Evolutionary conservation across 2,329 filamentous ascomycete species (phyloP), one percentile per base, ranked within the genome.

Genomic region (Leptographium flavum): DNA sequence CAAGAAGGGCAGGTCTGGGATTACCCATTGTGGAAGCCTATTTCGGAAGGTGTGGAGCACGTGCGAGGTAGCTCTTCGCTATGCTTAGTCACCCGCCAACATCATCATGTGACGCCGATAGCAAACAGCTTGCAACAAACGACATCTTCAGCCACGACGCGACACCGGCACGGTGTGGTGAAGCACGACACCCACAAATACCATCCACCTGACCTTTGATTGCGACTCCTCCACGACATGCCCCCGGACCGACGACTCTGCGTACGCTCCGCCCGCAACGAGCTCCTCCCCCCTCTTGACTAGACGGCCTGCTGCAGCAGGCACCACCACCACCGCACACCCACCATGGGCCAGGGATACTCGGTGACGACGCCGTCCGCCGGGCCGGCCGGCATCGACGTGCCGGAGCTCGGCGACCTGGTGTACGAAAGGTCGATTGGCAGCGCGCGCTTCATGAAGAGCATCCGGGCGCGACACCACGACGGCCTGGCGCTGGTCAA

Each of bases 401-500:
- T 93, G 25, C 83, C 88, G 33, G 90, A 98, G 68, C 76, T 98
- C 36, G 76, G 84, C 37, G 92, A 96, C 59, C 69, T 96, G 48
- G 79, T 82, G 32, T 94, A 95, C 66, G 92, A 98, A 64, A 87
- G 83, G 63, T 87, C 87, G 31, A 77, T 98, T 57, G 90, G 90
- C 40, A 87, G 83, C 53, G 87, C 87, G 22, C 80, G 92, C 32
- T 95, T 98, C 57, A 92, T 98, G 81, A 95, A 96, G 64, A 92
- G 86, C 52, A 88, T 96, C 52, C 79, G 90, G 52, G 92, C 90
- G 22, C 76, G 87, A 42, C 86, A 94, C 60, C 83, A 83, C 56
- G 84, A 94, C 68, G 90, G 92, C 45, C 71, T 95, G 35, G 88
- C 94, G 17, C 80, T 96, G 46, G 87, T 93, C 58, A 96, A 96